These are phyloP conservation scores for Tetraselmis striata DNA, from an alignment of 139 green algal genomes.

Conservation along the genomic window DNA sequence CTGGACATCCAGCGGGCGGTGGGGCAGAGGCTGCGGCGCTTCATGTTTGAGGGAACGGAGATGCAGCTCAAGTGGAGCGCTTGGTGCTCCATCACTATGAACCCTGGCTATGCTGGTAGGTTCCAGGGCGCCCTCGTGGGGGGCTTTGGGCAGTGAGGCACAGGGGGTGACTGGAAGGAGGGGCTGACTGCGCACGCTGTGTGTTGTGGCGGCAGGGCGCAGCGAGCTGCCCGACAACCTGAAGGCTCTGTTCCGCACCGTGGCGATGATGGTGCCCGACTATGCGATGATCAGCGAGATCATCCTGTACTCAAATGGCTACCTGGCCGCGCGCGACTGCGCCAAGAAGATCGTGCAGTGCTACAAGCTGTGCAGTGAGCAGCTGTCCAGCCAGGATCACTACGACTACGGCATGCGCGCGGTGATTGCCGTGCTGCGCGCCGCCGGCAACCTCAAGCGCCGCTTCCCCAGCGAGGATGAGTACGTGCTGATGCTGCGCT, in stretches of 20 bases:
- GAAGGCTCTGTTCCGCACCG: slow-evolving; percentile 41
- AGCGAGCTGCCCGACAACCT: slow-evolving; percentile 68
- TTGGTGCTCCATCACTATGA: slow-evolving; percentile 73
- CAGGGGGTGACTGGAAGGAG: too few relatives aligned
- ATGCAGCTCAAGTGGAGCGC: slow-evolving; percentile 20
- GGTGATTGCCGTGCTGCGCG: slow-evolving; percentile 49
- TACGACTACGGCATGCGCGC: slow-evolving; percentile 38
- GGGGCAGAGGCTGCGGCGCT: slow-evolving; percentile 37
- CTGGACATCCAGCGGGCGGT: slow-evolving; percentile 53
- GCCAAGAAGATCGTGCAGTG: slow-evolving; percentile 42
- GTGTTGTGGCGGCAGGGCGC: slow-evolving; percentile 27
- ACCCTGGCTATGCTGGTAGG: slow-evolving; percentile 50
- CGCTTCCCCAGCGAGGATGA: slow-evolving; percentile 27
- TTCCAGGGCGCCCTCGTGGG: neutral
- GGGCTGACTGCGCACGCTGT: too few relatives aligned
- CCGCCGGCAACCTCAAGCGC: slow-evolving; percentile 30
- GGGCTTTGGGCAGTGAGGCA: too few relatives aligned
- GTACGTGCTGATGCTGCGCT: slow-evolving; percentile 41
- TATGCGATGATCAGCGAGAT: slow-evolving; percentile 23
- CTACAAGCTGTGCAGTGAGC: slow-evolving; percentile 49
- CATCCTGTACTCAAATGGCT: slow-evolving; percentile 32
- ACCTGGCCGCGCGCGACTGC: slow-evolving; percentile 29
- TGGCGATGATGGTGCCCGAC: slow-evolving; percentile 37
- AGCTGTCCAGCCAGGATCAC: slow-evolving; percentile 39
- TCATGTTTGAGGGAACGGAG: slow-evolving; percentile 61